Evolutionary conservation across 441 rosid genomes (phyloP), one percentile per base, ranked within the genome.

Genomic region (Erodium chrysanthum): DNA sequence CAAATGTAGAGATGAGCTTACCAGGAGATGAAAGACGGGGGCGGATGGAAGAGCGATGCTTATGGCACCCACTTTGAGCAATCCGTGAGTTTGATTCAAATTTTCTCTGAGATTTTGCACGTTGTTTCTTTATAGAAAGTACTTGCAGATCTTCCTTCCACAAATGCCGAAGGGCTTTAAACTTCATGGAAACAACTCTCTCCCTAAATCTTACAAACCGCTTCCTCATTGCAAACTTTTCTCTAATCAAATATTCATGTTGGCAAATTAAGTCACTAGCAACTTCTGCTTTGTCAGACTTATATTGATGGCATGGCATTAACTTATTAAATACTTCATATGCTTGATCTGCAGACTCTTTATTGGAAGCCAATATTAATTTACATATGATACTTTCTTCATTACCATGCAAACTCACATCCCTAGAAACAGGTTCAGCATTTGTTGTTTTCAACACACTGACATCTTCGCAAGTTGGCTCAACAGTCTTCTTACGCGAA

Each of bases 111-210:
- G 93, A 78, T 79, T 82, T 90, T 17, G 87, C 80, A 66, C 83
- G 87, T 56, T 58, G 70, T 78, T 86, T 95, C 77, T 79, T 74
- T 22, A 76, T 66, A 23, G 88, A 83, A 31, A 81, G 83, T 71
- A 78, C 74, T 17, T 70, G 82, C 84, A 85, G 27, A 78, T 95
- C 98, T 80, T 90, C 92, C 86, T 84, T 89, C 98, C 99, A 95
- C 11, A 81, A 74, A 65, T 81, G 86, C 71, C 80, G 88, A 78
- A 86, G 83, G 37, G 85, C 90, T 80, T 85, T 95, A 78, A 81
- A 90, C 83, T 92, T 89, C 25, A 95, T 91, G 42, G 83, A 73
- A 27, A 89, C 75, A 73, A 82, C 84, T 75, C 88, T 87, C 88
- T 95, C 98, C 82, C 89, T 86, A 64, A 88, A 85, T 80, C 78